Percentiles rank a stretch among this genome's conserved stretches.
Evolutionary conservation across 2,329 filamentous ascomycete species (phyloP).

Genomic region (Aspergillus neoniger): DNA sequence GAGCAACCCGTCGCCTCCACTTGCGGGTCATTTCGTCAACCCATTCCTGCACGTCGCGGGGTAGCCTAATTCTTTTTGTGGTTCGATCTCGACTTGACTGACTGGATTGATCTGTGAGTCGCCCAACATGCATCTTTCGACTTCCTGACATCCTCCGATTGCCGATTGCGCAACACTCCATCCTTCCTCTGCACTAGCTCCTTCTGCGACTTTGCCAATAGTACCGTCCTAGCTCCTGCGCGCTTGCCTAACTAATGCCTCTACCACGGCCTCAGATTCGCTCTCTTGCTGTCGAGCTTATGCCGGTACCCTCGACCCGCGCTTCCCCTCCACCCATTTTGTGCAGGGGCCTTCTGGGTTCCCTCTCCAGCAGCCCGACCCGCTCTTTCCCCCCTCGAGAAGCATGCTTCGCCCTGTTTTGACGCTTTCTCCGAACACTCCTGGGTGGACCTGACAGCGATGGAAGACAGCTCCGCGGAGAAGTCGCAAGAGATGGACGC

Average conservation of each 20-base stretch:
- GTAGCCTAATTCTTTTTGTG: background rate
- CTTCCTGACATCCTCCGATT: background rate
- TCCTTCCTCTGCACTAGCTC: background rate
- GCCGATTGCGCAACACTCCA: background rate
- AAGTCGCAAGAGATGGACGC: conserved; percentile 15
- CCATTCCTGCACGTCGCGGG: conserved; percentile 1
- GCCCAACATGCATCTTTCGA: background rate
- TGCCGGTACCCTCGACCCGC: conserved; percentile 10
- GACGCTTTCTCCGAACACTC: conserved; percentile 24
- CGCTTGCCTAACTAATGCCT: conserved; percentile 17
- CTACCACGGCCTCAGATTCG: conserved; percentile 13
- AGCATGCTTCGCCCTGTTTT: conserved; percentile 25
- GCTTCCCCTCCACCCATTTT: background rate
- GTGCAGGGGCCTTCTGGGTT: conserved; percentile 9
- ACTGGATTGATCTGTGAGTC: conserved; percentile 9
- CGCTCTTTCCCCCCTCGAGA: conserved; percentile 16
- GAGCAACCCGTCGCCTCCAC: conserved; percentile 15
- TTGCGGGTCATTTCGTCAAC: conserved; percentile 16
- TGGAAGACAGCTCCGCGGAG: conserved; percentile 25
- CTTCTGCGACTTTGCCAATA: conserved; percentile 5
- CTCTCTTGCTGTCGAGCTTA: conserved; percentile 2
- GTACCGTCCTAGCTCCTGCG: conserved; percentile 3
- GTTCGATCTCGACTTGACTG: background rate
- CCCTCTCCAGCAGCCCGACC: conserved; percentile 9
- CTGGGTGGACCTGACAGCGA: conserved; percentile 30